Base-by-base conservation (phyloP, 805 yeast genomes). In the Yarrowia hollandica region DNA sequence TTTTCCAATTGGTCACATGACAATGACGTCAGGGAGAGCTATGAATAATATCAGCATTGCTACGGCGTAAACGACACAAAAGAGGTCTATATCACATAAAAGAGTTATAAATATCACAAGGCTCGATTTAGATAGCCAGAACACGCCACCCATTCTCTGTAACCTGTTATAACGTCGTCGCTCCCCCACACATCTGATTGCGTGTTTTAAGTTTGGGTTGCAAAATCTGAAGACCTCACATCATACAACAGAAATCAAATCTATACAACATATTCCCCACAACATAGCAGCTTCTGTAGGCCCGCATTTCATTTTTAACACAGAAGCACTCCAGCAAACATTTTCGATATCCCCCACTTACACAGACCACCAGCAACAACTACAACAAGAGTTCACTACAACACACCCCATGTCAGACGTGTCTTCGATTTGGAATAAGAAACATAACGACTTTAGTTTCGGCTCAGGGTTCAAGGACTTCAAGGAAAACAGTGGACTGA, bases 401-500 rank as follows among this genome's bases (percentile, higher is more conserved):
- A 9, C 18, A 33, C 18, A n/a, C 28, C n/a, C 39, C 55, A 48
- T 48, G 55, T 48, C 55, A 22, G 55, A 48, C 55, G 39, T 48
- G n/a, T 48, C 55, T 33, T 48, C 55, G 38, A 48, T 48, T 48
- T 48, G 55, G 55, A 48, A 48, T 30, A 48, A 48, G 55, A 48
- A 48, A 48, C 55, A 31, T 39, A 31, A 30, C 39, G 55, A 48
- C 39, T 48, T 48, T 21, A 48, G 55, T 19, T 48, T 48, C 39
- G 55, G 55, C 52, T n/a, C 35, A 9, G 52, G 52, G 16, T 44
- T 44, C 35, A 44, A 91, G 76, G 98, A 91, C 78, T 91, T 91
- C 76, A 97, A 92, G 79, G 97, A 92, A 76, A 91, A 91, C 71
- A 97, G 98, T 41, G 89, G 96, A 25, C 81, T 91, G 69, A 97